Evolutionary conservation across 768 basidiomycete genomes (phyloP).

Genomic region (Sarcomyxa edulis): DNA sequence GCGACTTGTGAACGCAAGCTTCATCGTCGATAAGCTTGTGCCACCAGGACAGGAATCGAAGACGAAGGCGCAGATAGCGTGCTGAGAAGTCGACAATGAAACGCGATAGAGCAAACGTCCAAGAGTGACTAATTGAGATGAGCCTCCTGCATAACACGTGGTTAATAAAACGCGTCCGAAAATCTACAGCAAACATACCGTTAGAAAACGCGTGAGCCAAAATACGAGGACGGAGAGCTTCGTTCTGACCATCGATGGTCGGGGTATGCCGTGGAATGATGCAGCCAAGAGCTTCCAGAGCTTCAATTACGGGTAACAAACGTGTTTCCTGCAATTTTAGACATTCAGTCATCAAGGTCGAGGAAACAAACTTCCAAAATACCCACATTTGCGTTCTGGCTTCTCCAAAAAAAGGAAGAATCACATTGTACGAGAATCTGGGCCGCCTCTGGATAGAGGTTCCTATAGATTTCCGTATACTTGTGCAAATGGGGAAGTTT

Average conservation of each 20-base stretch:
- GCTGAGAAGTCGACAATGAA: constrained; percentile 5
- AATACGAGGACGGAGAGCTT: constrained; percentile 21
- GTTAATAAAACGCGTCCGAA: neutral
- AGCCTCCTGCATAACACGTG: constrained; percentile 29
- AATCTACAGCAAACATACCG: constrained; percentile 20
- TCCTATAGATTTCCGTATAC: constrained; percentile 33
- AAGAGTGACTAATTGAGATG: constrained; percentile 29
- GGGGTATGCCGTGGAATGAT: constrained; percentile 14
- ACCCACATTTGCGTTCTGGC: constrained; percentile 25
- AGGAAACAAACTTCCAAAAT: neutral
- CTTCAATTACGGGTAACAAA: constrained; percentile 30
- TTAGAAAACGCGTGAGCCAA: constrained; percentile 46
- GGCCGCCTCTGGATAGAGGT: constrained; percentile 37
- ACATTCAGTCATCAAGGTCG: neutral
- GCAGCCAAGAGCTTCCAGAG: constrained; percentile 29
- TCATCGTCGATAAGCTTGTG: constrained; percentile 17
- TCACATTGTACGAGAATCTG: constrained; percentile 35
- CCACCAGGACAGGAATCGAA: constrained; percentile 43
- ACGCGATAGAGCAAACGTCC: constrained; percentile 23
- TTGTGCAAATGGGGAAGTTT: constrained; percentile 39
- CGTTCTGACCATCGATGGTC: constrained; percentile 4
- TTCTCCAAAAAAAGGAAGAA: constrained; percentile 29
- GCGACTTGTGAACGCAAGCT: constrained; percentile 25
- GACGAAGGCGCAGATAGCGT: constrained; percentile 26
- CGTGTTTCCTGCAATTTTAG: constrained; percentile 17